Base-by-base conservation (phyloP, 2,329 filamentous ascomycete species). In the Monilinia aucupariae region DNA sequence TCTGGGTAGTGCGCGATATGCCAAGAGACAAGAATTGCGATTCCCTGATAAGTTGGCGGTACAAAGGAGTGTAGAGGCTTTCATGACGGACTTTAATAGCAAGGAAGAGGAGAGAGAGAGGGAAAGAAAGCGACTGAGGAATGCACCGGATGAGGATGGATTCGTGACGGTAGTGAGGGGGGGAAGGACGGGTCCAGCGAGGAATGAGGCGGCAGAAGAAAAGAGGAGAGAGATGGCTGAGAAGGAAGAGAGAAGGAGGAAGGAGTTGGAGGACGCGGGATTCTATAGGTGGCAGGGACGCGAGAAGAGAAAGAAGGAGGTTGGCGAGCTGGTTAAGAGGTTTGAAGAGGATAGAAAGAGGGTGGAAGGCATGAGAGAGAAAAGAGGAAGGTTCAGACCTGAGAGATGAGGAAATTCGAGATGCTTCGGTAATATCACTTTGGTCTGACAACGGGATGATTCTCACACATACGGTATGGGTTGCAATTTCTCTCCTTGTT, bases 161-260 rank as follows among this genome's bases (percentile, higher is more conserved):
- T 99, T 99, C 74, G 83, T 97, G 55, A 97, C 92, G 4, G 94
- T 99, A 30, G 89, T 87, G 1, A 83, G 90, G 61, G 92, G 92
- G 32, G 89, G 90, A 47, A 80, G 88, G 64, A 81, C 81, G 8
- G 89, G 88, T n/a, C 86, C 90, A 1, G 92, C 90, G 1, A 83
- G 87, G 61, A 82, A 86, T 66, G 88, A 88, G 69, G 91, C 89
- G 70, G 85, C 86, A 20, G 83, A 86, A 72, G 83, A 85, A 69
- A 81, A 81, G 61, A 78, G 76, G 67, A 77, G 77, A 71, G 82
- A 80, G 77, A 82, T 86, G 78, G 78, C 85, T 73, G 85, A 88
- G 76, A 83, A 86, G 75, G 80, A 81, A 70, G 80, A 85, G 73
- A 79, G 83, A 77, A 85, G 82, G 78, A 82, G 81, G 72, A 80